Conservation (phyloP, 176 grass and related monocot species). For the Rhipidocladum racemiflorum region DNA sequence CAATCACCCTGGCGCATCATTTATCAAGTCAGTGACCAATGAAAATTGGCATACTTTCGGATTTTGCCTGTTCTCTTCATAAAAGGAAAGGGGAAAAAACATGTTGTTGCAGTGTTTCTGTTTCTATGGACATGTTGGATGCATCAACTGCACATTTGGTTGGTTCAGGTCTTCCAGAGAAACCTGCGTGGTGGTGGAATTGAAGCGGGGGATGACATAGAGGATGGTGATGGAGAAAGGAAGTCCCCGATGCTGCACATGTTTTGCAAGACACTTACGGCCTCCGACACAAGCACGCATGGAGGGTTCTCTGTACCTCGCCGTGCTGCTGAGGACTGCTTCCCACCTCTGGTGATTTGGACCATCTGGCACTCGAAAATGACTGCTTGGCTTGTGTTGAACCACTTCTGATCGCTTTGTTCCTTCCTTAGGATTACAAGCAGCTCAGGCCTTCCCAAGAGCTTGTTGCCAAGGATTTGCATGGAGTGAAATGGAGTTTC, state of each 20-base stretch:
- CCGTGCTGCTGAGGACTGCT: constrained; percentile 94
- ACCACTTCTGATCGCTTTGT: not conserved
- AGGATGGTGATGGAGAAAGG: constrained; percentile 47
- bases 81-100: not conserved
- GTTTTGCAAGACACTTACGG: constrained; percentile 98
- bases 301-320: constrained; percentile 99
- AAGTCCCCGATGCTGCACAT: constrained; percentile 75
- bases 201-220: constrained; percentile 52
- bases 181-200: constrained; percentile 35
- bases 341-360: constrained; percentile 65
- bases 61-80: not conserved
- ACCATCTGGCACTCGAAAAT: constrained; percentile 3
- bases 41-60: not conserved
- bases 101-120: not conserved
- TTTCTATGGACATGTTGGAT: not conserved
- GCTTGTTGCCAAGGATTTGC: constrained; percentile 89
- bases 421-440: constrained; percentile 72
- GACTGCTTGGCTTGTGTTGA: not conserved
- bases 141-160: not conserved
- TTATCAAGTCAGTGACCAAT: not conserved
- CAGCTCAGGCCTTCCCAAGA: constrained; percentile 97
- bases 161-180: constrained; percentile 53
- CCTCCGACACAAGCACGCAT: constrained; percentile 95
- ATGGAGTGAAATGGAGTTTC: constrained; percentile 83
- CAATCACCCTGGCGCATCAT: not conserved